Percentiles rank a stretch among this genome's conserved stretches.
Conservation (phyloP, 2,329 filamentous ascomycete genomes). For the Elsinoe batatas region DNA sequence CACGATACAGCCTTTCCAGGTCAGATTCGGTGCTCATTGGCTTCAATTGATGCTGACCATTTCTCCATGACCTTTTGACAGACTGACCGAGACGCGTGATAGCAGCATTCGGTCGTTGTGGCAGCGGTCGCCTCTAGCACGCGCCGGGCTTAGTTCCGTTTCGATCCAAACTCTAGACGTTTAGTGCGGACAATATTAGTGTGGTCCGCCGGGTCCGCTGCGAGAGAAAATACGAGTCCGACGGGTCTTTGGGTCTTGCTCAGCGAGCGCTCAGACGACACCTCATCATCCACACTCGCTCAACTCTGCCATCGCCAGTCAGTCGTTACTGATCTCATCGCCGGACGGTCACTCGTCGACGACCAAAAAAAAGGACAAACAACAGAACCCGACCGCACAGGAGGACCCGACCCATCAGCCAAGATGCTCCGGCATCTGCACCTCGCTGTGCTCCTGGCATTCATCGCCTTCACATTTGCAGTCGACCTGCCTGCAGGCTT, state of each 20-base stretch:
- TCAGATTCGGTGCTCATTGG: too few species aligned
- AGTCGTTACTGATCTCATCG: slow-evolving; percentile 5
- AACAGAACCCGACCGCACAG: background rate
- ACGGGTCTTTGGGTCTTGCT: too few species aligned
- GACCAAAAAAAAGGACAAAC: background rate
- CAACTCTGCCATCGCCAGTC: background rate
- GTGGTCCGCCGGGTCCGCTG: background rate
- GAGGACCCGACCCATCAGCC: background rate
- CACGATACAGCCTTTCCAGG: too few species aligned
- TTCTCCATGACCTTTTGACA: too few species aligned
- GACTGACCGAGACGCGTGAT: background rate
- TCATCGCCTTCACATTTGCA: slow-evolving; percentile 1
- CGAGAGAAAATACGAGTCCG: slow-evolving; percentile 8
- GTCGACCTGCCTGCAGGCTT: slow-evolving; percentile 2
- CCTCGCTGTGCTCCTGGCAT: slow-evolving; percentile 11
- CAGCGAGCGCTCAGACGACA: background rate
- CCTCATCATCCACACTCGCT: slow-evolving; percentile 10
- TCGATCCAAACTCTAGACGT: slow-evolving; percentile 2
- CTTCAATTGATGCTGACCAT: too few species aligned
- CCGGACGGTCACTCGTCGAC: background rate
- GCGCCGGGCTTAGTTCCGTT: slow-evolving; percentile 2
- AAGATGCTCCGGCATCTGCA: slow-evolving; percentile 12
- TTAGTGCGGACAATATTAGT: too few species aligned
- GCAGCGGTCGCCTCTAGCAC: slow-evolving; percentile 4
- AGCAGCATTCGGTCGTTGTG: slow-evolving; percentile 1